These are phyloP conservation scores for Myriosclerotinia scirpicola DNA, from an alignment of 2,329 filamentous ascomycete species.

Conservation along the genomic window DNA sequence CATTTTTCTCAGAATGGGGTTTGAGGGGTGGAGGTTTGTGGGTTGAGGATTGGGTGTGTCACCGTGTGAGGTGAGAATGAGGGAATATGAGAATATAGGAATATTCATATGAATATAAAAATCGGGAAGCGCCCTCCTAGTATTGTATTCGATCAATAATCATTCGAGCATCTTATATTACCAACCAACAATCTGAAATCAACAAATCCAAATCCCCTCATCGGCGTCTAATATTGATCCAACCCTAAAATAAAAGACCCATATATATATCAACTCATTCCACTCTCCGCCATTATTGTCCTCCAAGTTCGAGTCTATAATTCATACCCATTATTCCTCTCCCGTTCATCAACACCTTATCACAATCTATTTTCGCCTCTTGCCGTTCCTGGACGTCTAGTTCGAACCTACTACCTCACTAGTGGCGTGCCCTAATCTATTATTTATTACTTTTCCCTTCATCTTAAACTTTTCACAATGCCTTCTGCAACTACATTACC, in stretches of 20 bases:
- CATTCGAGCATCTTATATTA: not conserved
- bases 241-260: not conserved
- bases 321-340: not conserved
- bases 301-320: not conserved
- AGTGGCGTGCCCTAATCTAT: not conserved
- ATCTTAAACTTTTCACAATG: constrained; percentile 39
- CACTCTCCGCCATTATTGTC: not conserved
- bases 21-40: not conserved
- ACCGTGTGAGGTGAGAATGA: not conserved
- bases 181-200: constrained; percentile 2
- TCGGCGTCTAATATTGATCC: not conserved
- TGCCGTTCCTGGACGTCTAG: not conserved
- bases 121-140: not conserved
- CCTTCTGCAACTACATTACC: constrained; percentile 44
- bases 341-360: not conserved
- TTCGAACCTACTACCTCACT: constrained; percentile 8
- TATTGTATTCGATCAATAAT: not conserved
- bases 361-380: not conserved
- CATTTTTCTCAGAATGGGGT: not conserved
- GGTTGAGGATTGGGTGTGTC: not conserved
- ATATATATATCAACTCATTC: constrained; percentile 13
- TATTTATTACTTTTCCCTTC: not conserved
- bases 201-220: not conserved
- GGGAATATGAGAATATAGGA: not conserved
- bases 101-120: not conserved